Base-by-base conservation (phyloP, 2,329 filamentous ascomycete species). In the Parastagonospora avenae region DNA sequence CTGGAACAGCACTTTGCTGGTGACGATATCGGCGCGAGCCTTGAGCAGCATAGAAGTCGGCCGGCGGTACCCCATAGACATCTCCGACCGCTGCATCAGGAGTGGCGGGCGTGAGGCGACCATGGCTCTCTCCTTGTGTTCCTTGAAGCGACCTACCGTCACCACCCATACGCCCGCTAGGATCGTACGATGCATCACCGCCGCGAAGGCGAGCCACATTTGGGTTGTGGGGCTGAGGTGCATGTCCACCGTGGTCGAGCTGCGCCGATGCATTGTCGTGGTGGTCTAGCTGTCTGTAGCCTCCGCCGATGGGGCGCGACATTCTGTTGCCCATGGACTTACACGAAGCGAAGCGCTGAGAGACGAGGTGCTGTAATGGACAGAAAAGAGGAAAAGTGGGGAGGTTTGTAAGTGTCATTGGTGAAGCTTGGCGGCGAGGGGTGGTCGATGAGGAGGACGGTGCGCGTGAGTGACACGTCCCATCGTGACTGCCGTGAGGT, bases 401-500 rank as follows among this genome's bases (percentile, higher is more conserved):
- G 35, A 12, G 14, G 35, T 16, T 16, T 8, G 14, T 37, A 6
- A 16, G 15, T 8, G 8, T 16, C 19, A 16, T 14, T 42, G 40
- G 40, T 30, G 27, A 30, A 32, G 37, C 14, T 8, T 4, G 33
- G 3, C 11, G 39, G 46, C 19, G 19, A 37, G 43, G 30, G 16
- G 27, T 35, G 4, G 33, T 35, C 12, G 43, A 42, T 29, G 38
- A 55, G 29, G 39, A 51, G 54, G 55, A 59, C 59, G 54, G 55
- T 40, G 53, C 55, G 42, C 53, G 46, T 48, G 10, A 14, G 15
- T 19, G 27, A 52, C 48, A 35, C 30, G 41, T 37, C 38, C 15
- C 40, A 19, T 32, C 42, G 41, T 30, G 35, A 24, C 16, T 28
- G 46, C 32, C 11, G 14, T 24, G 46, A 32, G 27, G 41, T 44